Evolutionary conservation across 2,329 filamentous ascomycete genomes (phyloP).

Genomic region (Xylaria sp.): DNA sequence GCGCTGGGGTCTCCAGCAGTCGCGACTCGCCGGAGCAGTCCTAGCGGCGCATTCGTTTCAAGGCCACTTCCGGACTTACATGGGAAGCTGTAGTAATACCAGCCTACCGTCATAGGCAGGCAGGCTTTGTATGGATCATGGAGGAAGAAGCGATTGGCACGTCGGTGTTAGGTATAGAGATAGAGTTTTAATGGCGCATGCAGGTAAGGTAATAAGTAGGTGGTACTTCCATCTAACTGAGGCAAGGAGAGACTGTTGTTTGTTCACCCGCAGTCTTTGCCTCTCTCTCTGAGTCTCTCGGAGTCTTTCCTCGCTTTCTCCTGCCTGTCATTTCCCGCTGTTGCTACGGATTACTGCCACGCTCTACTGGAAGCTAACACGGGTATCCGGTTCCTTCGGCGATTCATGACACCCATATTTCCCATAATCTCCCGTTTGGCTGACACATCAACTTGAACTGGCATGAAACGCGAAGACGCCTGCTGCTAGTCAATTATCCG

Average conservation of each 20-base stretch:
- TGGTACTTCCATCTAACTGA: neutral
- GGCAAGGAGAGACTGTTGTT: neutral
- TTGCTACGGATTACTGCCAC: too few species aligned
- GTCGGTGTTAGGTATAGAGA: neutral
- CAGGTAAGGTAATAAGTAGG: neutral
- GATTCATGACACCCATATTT: neutral
- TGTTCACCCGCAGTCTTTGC: neutral
- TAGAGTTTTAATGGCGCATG: neutral
- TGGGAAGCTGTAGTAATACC: too few species aligned
- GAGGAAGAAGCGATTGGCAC: too few species aligned
- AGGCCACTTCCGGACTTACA: too few species aligned
- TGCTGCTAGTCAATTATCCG: too few species aligned
- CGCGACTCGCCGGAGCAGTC: too few species aligned
- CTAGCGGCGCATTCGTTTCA: too few species aligned
- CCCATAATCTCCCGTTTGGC: neutral
- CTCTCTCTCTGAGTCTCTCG: neutral
- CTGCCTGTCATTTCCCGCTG: too few species aligned
- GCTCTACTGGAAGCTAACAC: neutral
- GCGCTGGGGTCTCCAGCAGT: too few species aligned
- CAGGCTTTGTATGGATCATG: too few species aligned
- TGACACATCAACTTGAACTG: neutral
- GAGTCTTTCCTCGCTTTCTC: too few species aligned
- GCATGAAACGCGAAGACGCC: neutral
- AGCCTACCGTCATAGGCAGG: too few species aligned
- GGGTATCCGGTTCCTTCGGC: neutral